Evolutionary conservation across 148 eudicot genomes (phyloP), one percentile per base, ranked within the genome.

Genomic region (Amaranthus palmeri): DNA sequence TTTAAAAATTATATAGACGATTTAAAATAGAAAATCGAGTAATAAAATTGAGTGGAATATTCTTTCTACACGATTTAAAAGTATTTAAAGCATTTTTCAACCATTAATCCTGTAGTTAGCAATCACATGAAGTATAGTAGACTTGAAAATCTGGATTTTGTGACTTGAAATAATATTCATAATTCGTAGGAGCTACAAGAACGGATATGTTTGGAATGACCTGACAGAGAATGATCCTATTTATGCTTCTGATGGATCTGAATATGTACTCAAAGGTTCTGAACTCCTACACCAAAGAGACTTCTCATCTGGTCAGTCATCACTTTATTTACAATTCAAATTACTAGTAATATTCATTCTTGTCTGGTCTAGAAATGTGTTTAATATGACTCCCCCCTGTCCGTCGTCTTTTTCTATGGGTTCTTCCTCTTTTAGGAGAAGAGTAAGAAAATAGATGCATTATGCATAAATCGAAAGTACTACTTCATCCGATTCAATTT

Each of bases 191-290:
- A 89, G 92, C 85, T 93, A 91, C 61, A 93, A 88, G 82, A 91
- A 82, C 71, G 98, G 98, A 40, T 93, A 86, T 73, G 98, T 93
- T 18, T 93, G 97, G 98, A 89, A 91, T 83, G 98, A 93, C 78
- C 70, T 93, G 75, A 71, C 90, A 3, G 97, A 89, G 61, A 86
- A 89, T 74, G 98, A 93, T 76, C 65, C 83, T 1, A 88, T 93
- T 14, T 83, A 74, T 14, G 83, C 97, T 42, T 80, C 96, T 3
- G 87, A 91, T 67, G 98, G 92, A 57, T 83, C 86, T 3, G 98
- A 93, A 60, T 93, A 89, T 47, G 92, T 93, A 2, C 92, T 93
- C 72, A 93, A 93, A 80, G 98, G 96, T 36, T 91, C 91, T 72
- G 91, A 91, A 70, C 70, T 93, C 54, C 11, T 93, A 48, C 77